A percentile compares a stretch with the other conserved stretches of the same genome.
phyloP scores from a whole-genome alignment of 2,329 filamentous ascomycete genomes.

The Thielaviopsis punctulata region DNA sequence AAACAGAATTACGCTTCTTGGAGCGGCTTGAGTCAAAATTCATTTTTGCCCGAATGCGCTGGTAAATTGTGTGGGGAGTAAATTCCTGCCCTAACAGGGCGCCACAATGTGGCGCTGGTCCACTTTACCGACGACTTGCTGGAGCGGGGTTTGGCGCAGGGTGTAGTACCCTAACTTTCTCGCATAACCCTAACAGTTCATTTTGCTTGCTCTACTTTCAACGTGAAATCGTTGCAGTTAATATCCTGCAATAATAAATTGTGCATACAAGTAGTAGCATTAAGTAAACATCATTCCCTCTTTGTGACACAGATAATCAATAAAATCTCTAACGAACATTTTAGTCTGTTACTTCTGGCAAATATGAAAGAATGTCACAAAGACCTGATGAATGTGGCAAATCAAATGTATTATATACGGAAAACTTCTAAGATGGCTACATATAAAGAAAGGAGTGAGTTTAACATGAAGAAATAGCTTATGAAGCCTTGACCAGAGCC shows the following conservation, averaged over 20 bases:
- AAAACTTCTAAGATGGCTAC: background rate
- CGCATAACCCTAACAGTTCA: background rate
- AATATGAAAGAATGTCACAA: conserved; percentile 1
- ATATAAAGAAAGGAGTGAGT: background rate
- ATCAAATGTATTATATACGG: background rate
- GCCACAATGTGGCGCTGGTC: background rate
- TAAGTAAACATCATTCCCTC: no score
- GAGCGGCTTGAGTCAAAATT: conserved; percentile 17
- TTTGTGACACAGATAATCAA: no score
- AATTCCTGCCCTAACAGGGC: conserved; percentile 15
- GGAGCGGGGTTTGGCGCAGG: background rate
- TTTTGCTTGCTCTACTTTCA: no score
- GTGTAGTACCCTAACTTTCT: background rate
- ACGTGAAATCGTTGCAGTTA: no score
- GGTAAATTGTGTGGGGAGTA: conserved; percentile 13
- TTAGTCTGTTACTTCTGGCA: no score
- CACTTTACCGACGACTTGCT: background rate
- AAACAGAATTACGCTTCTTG: conserved; percentile 17
- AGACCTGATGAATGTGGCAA: background rate
- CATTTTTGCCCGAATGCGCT: conserved; percentile 15
- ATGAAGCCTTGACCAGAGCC: background rate
- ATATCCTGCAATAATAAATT: no score
- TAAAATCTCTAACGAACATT: no score
- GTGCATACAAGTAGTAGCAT: no score
- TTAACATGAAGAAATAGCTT: background rate